Evolutionary conservation across 768 basidiomycete species (phyloP).

Genomic region (Boletus insuetus): DNA sequence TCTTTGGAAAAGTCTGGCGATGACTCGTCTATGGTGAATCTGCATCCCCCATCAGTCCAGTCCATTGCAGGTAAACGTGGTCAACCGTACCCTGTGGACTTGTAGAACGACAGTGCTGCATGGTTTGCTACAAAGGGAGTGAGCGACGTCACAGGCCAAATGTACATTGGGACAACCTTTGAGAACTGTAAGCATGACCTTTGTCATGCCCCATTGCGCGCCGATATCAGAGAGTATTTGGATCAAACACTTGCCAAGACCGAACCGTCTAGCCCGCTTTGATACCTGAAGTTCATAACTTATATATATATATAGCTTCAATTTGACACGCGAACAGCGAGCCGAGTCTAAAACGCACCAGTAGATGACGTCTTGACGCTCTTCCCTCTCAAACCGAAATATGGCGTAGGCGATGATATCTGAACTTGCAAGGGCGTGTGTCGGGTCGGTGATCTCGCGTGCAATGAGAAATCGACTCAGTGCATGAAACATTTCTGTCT

Average conservation of each 20-base stretch:
- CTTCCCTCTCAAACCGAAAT: slow-evolving; percentile 77
- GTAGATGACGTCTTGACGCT: slow-evolving; percentile 58
- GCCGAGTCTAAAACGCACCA: slow-evolving; percentile 46
- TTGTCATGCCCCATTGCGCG: slow-evolving; percentile 55
- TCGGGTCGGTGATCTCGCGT: slow-evolving; percentile 9
- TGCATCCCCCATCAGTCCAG: slow-evolving; percentile 26
- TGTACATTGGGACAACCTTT: slow-evolving; percentile 46
- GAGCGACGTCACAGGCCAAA: background rate
- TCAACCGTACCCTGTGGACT: slow-evolving; percentile 47
- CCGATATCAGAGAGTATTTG: slow-evolving; percentile 50
- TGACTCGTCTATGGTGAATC: slow-evolving; percentile 51
- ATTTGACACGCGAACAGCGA: background rate
- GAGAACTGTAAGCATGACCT: slow-evolving; percentile 73
- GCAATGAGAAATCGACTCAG: slow-evolving; percentile 62
- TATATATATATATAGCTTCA: background rate
- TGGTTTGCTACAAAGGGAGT: slow-evolving; percentile 40
- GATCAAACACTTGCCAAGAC: slow-evolving; percentile 59
- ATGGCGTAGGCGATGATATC: slow-evolving; percentile 42
- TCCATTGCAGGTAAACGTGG: background rate
- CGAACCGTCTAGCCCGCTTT: slow-evolving; percentile 40
- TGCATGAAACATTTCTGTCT: slow-evolving; percentile 55
- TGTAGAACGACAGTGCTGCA: slow-evolving; percentile 51
- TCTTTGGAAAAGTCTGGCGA: slow-evolving; percentile 45
- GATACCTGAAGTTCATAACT: slow-evolving; percentile 81
- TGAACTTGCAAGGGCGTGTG: slow-evolving; percentile 16